phyloP scores from a whole-genome alignment of 2,329 filamentous ascomycete genomes.

The Phoma sp. region DNA sequence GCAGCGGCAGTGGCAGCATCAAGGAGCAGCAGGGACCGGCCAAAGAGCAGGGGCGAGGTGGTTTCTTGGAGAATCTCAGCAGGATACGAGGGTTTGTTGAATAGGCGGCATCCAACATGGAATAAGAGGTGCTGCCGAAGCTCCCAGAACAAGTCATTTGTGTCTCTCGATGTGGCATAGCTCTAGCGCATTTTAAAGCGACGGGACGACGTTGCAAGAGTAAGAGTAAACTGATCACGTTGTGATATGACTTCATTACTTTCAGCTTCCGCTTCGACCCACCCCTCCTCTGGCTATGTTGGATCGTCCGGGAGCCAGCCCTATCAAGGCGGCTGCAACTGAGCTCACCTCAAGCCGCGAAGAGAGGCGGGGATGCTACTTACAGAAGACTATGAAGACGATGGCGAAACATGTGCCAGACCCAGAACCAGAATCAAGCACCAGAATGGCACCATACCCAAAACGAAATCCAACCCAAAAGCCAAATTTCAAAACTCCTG shows the following conservation, averaged over 20 bases:
- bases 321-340: slow-evolving; percentile 24
- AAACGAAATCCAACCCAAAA: background rate
- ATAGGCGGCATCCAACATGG: slow-evolving; percentile 11
- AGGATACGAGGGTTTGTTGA: slow-evolving; percentile 46
- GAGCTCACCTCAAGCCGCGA: slow-evolving; percentile 28
- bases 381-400: background rate
- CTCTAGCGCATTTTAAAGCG: background rate
- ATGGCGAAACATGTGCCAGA: background rate
- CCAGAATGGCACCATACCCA: too few species aligned
- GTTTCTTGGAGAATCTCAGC: slow-evolving; percentile 49
- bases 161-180: background rate
- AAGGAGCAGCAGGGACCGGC: slow-evolving; percentile 20
- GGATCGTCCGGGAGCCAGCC: slow-evolving; percentile 27
- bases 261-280: slow-evolving; percentile 12
- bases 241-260: background rate
- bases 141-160: background rate
- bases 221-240: too few species aligned
- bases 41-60: slow-evolving; percentile 37
- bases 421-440: background rate
- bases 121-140: background rate
- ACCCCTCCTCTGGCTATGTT: slow-evolving; percentile 26
- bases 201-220: background rate
- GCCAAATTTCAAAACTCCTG: slow-evolving; percentile 6
- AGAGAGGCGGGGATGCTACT: slow-evolving; percentile 9
- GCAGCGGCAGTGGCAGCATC: slow-evolving; percentile 36